These are phyloP conservation scores for Yamadazyma ubonensis DNA, from an alignment of 805 yeast species.

Conservation along the genomic window DNA sequence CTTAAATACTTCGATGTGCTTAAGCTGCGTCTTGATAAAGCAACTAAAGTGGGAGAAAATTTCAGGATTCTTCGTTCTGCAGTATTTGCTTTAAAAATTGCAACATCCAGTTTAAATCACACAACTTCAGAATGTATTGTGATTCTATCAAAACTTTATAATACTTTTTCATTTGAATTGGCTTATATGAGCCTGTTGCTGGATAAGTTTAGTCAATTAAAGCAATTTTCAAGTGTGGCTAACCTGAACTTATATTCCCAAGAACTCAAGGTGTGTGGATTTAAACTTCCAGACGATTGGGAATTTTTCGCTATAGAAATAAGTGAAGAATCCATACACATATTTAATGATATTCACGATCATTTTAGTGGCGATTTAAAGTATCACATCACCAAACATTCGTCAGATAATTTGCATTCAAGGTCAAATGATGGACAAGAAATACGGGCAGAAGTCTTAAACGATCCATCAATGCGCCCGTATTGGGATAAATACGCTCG, in stretches of 20 bases:
- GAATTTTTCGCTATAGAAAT: background rate
- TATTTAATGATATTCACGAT: no score
- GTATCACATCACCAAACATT: no score
- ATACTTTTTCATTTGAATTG: constrained; percentile 8
- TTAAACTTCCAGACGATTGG: constrained; percentile 12
- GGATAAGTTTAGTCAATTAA: constrained; percentile 5
- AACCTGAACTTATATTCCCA: constrained; percentile 7
- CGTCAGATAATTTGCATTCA: no score
- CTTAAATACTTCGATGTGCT: constrained; percentile 7
- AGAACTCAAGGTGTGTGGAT: constrained; percentile 10
- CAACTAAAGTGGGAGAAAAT: constrained; percentile 9
- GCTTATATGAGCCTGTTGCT: constrained; percentile 3
- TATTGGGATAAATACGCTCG: background rate
- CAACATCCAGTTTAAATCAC: constrained; percentile 3
- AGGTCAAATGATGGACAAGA: background rate
- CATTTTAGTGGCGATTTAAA: no score
- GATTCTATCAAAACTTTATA: constrained; percentile 5
- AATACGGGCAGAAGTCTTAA: background rate
- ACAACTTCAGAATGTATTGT: constrained; percentile 10
- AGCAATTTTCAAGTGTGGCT: constrained; percentile 6
- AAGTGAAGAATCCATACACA: no score
- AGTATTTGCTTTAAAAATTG: background rate
- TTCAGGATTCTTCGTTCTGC: constrained; percentile 3
- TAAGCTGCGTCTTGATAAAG: background rate
- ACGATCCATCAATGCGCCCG: background rate